These are phyloP conservation scores for Suillus plorans DNA, from an alignment of 768 basidiomycete species.

Conservation along the genomic window DNA sequence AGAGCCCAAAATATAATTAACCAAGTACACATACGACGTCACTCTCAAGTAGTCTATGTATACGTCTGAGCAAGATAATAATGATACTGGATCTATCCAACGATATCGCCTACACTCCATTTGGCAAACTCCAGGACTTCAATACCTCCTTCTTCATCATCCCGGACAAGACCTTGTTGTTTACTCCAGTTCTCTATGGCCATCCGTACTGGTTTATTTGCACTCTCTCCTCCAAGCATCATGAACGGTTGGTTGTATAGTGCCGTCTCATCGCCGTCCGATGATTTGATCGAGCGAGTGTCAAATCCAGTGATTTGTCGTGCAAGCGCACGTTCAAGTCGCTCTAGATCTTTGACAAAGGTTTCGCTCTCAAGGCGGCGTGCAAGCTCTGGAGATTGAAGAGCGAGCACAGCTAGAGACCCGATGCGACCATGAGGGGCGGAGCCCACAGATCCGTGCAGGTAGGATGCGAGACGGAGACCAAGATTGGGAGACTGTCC, in stretches of 20 bases:
- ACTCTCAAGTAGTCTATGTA: background rate
- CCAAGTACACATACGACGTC: background rate
- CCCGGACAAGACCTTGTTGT: conserved; percentile 42
- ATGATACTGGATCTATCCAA: conserved; percentile 8
- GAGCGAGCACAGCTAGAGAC: conserved; percentile 52
- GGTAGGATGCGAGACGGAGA: conserved; percentile 53
- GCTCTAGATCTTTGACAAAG: conserved; percentile 58
- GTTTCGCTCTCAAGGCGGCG: conserved; percentile 42
- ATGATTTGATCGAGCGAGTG: conserved; percentile 48
- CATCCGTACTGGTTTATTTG: conserved; percentile 32
- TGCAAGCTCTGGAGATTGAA: conserved; percentile 49
- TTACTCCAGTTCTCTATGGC: conserved; percentile 54
- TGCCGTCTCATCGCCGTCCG: conserved; percentile 45
- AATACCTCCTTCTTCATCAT: conserved; percentile 31
- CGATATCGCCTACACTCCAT: conserved; percentile 61
- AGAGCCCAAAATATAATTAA: too few species aligned
- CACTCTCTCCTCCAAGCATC: conserved; percentile 61
- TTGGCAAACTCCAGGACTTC: conserved; percentile 53
- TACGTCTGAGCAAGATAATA: background rate
- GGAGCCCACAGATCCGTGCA: conserved; percentile 54
- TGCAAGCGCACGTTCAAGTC: conserved; percentile 73
- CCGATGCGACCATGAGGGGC: conserved; percentile 60
- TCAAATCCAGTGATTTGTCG: conserved; percentile 86
- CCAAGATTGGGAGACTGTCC: conserved; percentile 36
- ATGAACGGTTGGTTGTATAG: conserved; percentile 75